phyloP scores from a whole-genome alignment of 768 basidiomycete genomes.

The Xerocomus spinulosus region DNA sequence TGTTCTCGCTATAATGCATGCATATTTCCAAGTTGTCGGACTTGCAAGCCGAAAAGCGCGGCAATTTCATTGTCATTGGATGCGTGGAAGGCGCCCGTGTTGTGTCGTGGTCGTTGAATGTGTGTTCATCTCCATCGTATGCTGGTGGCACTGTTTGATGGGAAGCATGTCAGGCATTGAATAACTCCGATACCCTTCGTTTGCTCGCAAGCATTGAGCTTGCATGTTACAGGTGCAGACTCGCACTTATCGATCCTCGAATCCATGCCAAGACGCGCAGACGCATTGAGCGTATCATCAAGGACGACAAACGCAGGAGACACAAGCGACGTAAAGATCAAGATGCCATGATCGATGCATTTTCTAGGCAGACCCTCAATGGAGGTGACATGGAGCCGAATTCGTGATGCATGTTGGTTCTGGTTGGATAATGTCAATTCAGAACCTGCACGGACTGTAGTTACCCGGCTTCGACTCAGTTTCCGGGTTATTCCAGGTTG shows the following conservation, averaged over 20 bases:
- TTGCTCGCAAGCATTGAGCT: slow-evolving; percentile 81
- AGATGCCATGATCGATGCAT: slow-evolving; percentile 76
- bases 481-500: slow-evolving; percentile 6
- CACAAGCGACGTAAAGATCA: slow-evolving; percentile 82
- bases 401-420: slow-evolving; percentile 17
- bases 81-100: slow-evolving; percentile 71
- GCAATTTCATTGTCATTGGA: slow-evolving; percentile 82
- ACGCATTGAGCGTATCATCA: slow-evolving; percentile 75
- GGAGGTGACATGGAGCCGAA: slow-evolving; percentile 24
- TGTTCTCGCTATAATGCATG: background rate
- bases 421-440: slow-evolving; percentile 9
- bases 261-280: slow-evolving; percentile 59
- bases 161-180: slow-evolving; percentile 54
- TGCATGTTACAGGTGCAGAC: slow-evolving; percentile 74
- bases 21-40: slow-evolving; percentile 50
- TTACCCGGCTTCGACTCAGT: slow-evolving; percentile 5
- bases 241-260: slow-evolving; percentile 64
- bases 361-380: slow-evolving; percentile 50
- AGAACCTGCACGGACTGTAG: slow-evolving; percentile 11
- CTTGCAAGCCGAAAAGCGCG: slow-evolving; percentile 81
- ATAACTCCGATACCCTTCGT: slow-evolving; percentile 78
- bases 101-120: slow-evolving; percentile 83
- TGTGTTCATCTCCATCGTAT: slow-evolving; percentile 32
- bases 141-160: slow-evolving; percentile 8
- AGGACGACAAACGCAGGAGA: slow-evolving; percentile 75